Conservation (phyloP, 371 early-diverging fungal species). For the Apophysomyces variabilis region DNA sequence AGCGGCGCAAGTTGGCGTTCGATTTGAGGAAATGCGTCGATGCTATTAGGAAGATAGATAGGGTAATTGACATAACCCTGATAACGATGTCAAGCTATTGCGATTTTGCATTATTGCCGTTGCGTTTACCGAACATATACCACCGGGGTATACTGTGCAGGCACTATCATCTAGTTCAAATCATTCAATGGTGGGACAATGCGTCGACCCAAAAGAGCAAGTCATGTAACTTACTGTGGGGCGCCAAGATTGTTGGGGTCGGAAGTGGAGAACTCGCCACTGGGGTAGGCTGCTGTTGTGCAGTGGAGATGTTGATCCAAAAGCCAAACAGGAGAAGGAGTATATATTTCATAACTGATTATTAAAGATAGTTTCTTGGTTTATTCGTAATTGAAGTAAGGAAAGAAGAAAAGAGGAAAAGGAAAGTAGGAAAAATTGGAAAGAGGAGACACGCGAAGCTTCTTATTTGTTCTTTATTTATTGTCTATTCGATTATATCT, state of each 20-base stretch:
- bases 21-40: conserved; percentile 22
- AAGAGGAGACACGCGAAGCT: not conserved
- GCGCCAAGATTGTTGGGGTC: conserved; percentile 10
- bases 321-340: not conserved
- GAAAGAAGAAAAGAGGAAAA: conserved; percentile 1
- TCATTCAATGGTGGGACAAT: not conserved
- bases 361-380: not conserved
- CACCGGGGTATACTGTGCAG: conserved; percentile 17
- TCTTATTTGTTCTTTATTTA: not conserved
- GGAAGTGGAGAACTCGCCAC: not conserved
- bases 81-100: not conserved
- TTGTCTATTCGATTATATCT: not conserved
- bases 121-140: conserved; percentile 18
- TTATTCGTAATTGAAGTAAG: not conserved
- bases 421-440: not conserved
- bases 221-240: conserved; percentile 3
- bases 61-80: conserved; percentile 31
- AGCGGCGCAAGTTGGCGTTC: conserved; percentile 24
- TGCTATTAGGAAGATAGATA: conserved; percentile 20
- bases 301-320: not conserved
- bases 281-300: not conserved
- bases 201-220: not conserved
- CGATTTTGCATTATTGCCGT: not conserved
- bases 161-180: not conserved
- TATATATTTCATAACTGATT: not conserved